A percentile compares a stretch with the other conserved stretches of the same genome.
Evolutionary conservation across 768 basidiomycete species (phyloP).

Genomic region (Cystoderma amianthinum): DNA sequence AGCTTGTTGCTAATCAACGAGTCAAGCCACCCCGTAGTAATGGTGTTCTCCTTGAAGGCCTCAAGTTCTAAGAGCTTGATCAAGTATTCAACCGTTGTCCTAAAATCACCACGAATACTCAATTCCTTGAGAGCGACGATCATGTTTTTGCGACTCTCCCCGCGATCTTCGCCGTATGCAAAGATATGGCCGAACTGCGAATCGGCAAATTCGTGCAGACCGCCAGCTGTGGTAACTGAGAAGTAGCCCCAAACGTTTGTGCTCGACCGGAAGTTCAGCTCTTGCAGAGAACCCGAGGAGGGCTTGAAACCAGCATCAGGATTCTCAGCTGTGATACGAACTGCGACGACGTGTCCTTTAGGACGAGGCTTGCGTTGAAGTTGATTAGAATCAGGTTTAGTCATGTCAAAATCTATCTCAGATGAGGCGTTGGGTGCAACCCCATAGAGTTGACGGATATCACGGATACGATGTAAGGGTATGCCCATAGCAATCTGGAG

Average conservation of each 20-base stretch:
- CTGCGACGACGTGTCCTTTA: slow-evolving; percentile 98
- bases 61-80: slow-evolving; percentile 96
- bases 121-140: slow-evolving; percentile 97
- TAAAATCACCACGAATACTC: slow-evolving; percentile 97
- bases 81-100: slow-evolving; percentile 97
- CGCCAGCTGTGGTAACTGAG: slow-evolving; percentile 92
- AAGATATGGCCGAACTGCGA: slow-evolving; percentile 99
- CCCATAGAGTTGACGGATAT: slow-evolving; percentile 94
- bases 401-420: slow-evolving; percentile 96
- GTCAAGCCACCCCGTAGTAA: slow-evolving; percentile 99
- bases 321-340: slow-evolving; percentile 99
- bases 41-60: slow-evolving; percentile 94
- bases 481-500: slow-evolving; percentile 98
- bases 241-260: slow-evolving; percentile 99
- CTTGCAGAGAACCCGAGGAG: slow-evolving; percentile 93
- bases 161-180: slow-evolving; percentile 94
- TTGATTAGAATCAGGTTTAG: slow-evolving; percentile 78
- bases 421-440: slow-evolving; percentile 84
- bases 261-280: slow-evolving; percentile 98
- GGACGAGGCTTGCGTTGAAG: slow-evolving; percentile 93
- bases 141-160: slow-evolving; percentile 97
- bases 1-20: slow-evolving; percentile 95
- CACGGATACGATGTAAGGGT: slow-evolving; percentile 89
- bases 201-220: slow-evolving; percentile 97
- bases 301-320: slow-evolving; percentile 99